Evolutionary conservation across 2,329 filamentous ascomycete species (phyloP), one percentile per base, ranked within the genome.

Genomic region (Fusarium chuoi): DNA sequence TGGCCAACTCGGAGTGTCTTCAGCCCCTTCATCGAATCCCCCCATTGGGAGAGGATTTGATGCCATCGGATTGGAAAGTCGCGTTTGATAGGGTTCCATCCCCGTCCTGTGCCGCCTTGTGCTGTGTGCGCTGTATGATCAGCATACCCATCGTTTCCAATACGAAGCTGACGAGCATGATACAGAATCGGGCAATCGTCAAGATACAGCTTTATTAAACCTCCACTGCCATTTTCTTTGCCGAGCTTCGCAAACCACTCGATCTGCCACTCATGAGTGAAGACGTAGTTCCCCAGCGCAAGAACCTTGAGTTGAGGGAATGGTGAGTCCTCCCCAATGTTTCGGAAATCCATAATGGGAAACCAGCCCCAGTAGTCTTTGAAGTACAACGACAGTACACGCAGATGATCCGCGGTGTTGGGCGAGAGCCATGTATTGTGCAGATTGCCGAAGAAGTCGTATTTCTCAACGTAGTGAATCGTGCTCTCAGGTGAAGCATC

Each of bases 261-360:
- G 1, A 87, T 73, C 60, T 88, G 85, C 79, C 82, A 83, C 26
- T 86, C 81, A 39, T 86, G 81, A 9, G 80, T 80, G 54, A 88
- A 86, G 7, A 81, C 79, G 26, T 82, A 84, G 4, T 82, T 82
- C 1, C 84, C 83, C 0, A 88, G 70, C 0, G 80, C 77, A 1
- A 88, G 79, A 0, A 81, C 78, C 38, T 80, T 80, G 9, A 87
- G 81, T 1, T 79, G 75, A 1, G 84, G 83, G 36, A 87, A 84
- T 2, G 69, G 69, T 0, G 36, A 18, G 3, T 46, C 54, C 0
- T 35, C 24, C 63, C 61, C 49, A 2, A 71, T 63, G 26, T 28
- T 38, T 2, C 75, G 73, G 18, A 85, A 79, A 36, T 85, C 80
- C 45, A 83, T 78, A 26, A 79, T 79, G 0, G 84, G 84, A 7